Conservation (phyloP, 257 asterid genomes). For the Lycium ferocissimum region DNA sequence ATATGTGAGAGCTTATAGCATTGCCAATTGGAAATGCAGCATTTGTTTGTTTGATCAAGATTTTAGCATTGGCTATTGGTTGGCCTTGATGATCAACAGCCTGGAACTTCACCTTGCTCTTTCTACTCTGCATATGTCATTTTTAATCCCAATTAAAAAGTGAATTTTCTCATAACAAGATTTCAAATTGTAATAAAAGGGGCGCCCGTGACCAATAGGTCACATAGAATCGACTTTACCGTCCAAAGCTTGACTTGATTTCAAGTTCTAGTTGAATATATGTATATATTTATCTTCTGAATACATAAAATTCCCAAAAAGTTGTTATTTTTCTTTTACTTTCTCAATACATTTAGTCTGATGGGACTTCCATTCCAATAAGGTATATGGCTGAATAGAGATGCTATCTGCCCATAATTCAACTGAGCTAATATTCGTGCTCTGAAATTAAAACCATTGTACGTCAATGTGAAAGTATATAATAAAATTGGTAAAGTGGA, state of each 20-base stretch:
- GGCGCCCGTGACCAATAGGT: neutral
- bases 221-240: neutral
- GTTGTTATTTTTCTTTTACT: neutral
- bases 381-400: slow-evolving; percentile 46
- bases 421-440: slow-evolving; percentile 17
- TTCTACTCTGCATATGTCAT: slow-evolving; percentile 46
- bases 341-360: slow-evolving; percentile 35
- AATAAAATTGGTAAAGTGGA: too few species aligned
- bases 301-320: neutral
- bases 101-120: slow-evolving; percentile 47
- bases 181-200: neutral
- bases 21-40: slow-evolving; percentile 51
- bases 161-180: neutral
- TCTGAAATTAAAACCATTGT: slow-evolving; percentile 16
- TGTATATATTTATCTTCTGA: too few species aligned
- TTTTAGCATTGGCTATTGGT: slow-evolving; percentile 43
- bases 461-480: neutral
- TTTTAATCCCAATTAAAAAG: neutral
- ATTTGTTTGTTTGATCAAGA: slow-evolving; percentile 48
- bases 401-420: slow-evolving; percentile 45
- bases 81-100: slow-evolving; percentile 43
- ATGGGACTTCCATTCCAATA: slow-evolving; percentile 46
- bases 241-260: neutral
- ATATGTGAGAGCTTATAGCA: slow-evolving; percentile 53
- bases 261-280: neutral